Evolutionary conservation across 2,329 filamentous ascomycete genomes (phyloP), one percentile per base, ranked within the genome.

Genomic region (Diaporthe eres): DNA sequence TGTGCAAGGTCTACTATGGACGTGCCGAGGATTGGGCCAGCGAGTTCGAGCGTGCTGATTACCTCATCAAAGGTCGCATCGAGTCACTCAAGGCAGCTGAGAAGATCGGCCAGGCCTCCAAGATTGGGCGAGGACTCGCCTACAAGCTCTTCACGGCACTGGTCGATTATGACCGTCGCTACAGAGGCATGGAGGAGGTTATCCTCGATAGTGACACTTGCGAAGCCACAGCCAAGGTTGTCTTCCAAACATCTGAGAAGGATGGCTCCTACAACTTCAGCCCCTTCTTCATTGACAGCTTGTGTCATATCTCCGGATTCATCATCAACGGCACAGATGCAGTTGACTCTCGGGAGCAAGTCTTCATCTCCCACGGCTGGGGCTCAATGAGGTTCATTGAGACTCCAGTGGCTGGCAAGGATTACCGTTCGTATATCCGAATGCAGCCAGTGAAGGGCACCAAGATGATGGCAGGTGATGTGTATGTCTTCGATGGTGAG

Each of bases 51-150:
- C 92, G 93, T 72, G 90, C 90, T 78, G 88, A 89, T 79, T 95
- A 95, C 81, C 87, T 95, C 49, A 91, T 96, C 81, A 90, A 91
- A 80, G 88, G 87, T 31, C 90, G 92, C 74, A 88, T 93, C 73
- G 86, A 92, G 28, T 84, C 87, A 37, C 87, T 93, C 3, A 85
- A 88, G 79, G 85, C 90, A 77, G 92, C 91, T 76, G 92, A 93
- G 74, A 85, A 90, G 79, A 88, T 87, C 47, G 93, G 93, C 53
- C 89, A 90, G 74, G 93, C 93, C 39, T 93, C 94, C 82, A 93
- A 94, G 84, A 90, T 95, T 77, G 90, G 93, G 68, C 91, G 93
- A 37, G 93, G 93, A 47, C 90, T 95, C 85, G 92, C 93, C 19
- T 97, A 97, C 88, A 96, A 95, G 85, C 88, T 91, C 1, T 91